These are phyloP conservation scores for Hypoxylon sp. DNA, from an alignment of 2,329 filamentous ascomycete species.

Conservation along the genomic window DNA sequence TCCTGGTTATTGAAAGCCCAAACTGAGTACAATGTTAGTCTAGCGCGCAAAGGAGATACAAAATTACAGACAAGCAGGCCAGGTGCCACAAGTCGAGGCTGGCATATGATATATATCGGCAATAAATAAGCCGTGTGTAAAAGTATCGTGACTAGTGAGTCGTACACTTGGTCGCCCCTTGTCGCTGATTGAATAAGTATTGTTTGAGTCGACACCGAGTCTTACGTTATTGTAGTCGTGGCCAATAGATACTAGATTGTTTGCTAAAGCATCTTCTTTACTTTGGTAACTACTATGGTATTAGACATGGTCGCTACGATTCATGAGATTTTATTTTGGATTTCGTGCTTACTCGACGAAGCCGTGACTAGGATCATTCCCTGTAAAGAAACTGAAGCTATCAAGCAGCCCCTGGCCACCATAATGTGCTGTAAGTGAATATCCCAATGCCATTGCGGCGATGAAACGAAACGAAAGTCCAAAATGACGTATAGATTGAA, in stretches of 20 bases:
- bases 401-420: slow-evolving; percentile 54
- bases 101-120: slow-evolving; percentile 83
- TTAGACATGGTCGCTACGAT: slow-evolving; percentile 15
- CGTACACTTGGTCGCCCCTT: slow-evolving; percentile 73
- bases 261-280: slow-evolving; percentile 57
- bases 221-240: slow-evolving; percentile 59
- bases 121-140: slow-evolving; percentile 77
- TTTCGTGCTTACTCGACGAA: slow-evolving; percentile 73
- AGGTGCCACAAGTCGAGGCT: slow-evolving; percentile 76
- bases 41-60: neutral
- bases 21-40: slow-evolving; percentile 56
- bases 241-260: slow-evolving; percentile 61
- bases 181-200: slow-evolving; percentile 55
- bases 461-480: slow-evolving; percentile 17
- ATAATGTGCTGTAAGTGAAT: slow-evolving; percentile 54
- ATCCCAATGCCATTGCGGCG: slow-evolving; percentile 46
- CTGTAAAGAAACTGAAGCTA: slow-evolving; percentile 66
- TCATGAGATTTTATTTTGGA: neutral
- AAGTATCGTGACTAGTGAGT: slow-evolving; percentile 74
- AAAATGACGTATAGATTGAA: slow-evolving; percentile 38
- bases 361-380: slow-evolving; percentile 74
- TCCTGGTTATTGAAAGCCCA: slow-evolving; percentile 62
- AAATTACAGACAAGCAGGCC: slow-evolving; percentile 75
- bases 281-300: slow-evolving; percentile 60
- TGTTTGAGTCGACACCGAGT: slow-evolving; percentile 62